A percentile compares a stretch with the other conserved stretches of the same genome.
phyloP scores from a whole-genome alignment of 192 early-diverging fungal genomes.

The Chytriomyces confervae region DNA sequence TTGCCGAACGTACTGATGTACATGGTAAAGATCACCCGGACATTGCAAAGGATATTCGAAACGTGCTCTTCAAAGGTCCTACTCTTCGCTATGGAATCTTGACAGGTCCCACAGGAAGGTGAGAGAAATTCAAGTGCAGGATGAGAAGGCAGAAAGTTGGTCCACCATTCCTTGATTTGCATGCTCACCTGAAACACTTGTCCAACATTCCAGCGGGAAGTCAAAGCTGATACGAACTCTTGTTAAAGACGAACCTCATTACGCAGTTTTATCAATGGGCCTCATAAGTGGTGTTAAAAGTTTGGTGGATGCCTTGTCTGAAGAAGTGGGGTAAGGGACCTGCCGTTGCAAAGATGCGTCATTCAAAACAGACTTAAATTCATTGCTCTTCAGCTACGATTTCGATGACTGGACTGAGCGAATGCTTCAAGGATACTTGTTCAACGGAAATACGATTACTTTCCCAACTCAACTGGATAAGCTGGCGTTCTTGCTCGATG shows the following conservation, averaged over 20 bases:
- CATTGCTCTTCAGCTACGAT: conserved; percentile 22
- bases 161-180: conserved; percentile 3
- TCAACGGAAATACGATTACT: conserved; percentile 3
- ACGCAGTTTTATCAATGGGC: conserved; percentile 19
- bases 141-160: neutral
- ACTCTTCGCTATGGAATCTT: conserved; percentile 29
- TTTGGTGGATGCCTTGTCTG: conserved; percentile 31
- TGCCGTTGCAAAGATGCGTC: neutral
- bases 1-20: neutral
- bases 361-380: too few relatives aligned
- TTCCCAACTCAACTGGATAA: conserved; percentile 26
- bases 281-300: conserved; percentile 8
- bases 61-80: conserved; percentile 21
- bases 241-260: conserved; percentile 10
- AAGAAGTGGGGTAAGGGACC: conserved; percentile 28
- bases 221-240: conserved; percentile 16
- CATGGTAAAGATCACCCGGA: conserved; percentile 17
- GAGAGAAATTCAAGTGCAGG: conserved; percentile 15
- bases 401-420: conserved; percentile 41
- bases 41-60: conserved; percentile 4
- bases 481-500: conserved; percentile 36
- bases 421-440: conserved; percentile 29
- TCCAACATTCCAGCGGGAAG: neutral
- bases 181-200: neutral
- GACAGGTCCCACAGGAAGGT: conserved; percentile 27